Conservation (phyloP, 371 early-diverging fungal species). For the Basidiobolus meristosporus region DNA sequence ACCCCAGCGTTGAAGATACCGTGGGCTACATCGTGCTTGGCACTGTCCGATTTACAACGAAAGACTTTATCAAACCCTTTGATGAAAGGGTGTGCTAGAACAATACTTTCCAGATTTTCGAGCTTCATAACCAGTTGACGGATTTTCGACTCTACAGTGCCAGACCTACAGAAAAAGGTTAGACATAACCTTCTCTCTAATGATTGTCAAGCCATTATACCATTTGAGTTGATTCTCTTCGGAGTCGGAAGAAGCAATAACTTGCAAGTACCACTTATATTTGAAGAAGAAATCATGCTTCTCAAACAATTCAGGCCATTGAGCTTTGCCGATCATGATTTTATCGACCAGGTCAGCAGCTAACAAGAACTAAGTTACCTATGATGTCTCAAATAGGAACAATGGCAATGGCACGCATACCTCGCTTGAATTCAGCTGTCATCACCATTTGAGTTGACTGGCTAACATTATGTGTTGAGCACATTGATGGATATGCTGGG, state of each 20-base stretch:
- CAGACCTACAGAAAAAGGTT: constrained; percentile 28
- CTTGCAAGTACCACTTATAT: constrained; percentile 85
- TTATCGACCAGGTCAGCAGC: constrained; percentile 49
- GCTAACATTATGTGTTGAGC: constrained; percentile 97
- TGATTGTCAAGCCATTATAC: constrained; percentile 10
- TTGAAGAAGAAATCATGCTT: constrained; percentile 78
- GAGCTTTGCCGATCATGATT: constrained; percentile 39
- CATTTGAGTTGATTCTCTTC: constrained; percentile 59
- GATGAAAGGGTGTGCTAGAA: constrained; percentile 78
- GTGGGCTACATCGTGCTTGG: constrained; percentile 34
- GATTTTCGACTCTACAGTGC: constrained; percentile 85
- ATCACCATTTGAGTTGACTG: constrained; percentile 76
- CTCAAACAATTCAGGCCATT: constrained; percentile 64
- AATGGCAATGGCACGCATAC: constrained; percentile 3
- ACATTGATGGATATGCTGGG: constrained; percentile 99
- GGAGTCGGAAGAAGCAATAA: constrained; percentile 58
- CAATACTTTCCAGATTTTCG: constrained; percentile 62
- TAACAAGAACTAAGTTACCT: not conserved
- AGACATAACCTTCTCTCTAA: constrained; percentile 1
- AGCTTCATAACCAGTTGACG: constrained; percentile 80
- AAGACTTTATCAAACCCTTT: constrained; percentile 62
- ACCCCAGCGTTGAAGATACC: constrained; percentile 18
- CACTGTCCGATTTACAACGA: constrained; percentile 35
- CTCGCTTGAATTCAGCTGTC: constrained; percentile 67
- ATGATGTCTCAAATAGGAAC: not conserved